Evolutionary conservation across 1,139 yeast genomes (phyloP), one percentile per base, ranked within the genome.

Genomic region (Kluyveromyces marxianus): DNA sequence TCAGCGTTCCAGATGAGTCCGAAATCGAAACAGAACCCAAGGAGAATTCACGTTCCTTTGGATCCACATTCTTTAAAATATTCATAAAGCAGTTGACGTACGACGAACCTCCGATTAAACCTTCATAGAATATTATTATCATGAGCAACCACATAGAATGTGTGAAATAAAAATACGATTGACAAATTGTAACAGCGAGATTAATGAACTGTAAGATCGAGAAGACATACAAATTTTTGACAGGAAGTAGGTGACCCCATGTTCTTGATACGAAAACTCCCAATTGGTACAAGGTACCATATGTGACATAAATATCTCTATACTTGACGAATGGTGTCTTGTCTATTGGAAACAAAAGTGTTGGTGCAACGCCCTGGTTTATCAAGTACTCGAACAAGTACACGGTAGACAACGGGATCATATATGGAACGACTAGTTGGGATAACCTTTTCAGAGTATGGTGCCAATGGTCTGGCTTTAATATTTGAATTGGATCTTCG

Each of bases 11-110:
- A 25, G 85, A 79, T 10, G 95, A 83, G 62, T 92, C 97, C 52
- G 96, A 87, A 49, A 90, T 79, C 0, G 96, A 89, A 0, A 89
- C 96, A n/a, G 95, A 79, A 1, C 97, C 97, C 77, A 92, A 76
- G 4, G 94, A 81, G 60, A 90, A 89, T 60, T 92, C 97, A 45
- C 96, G 71, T 48, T 79, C 77, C 0, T 67, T 55, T 14, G 68
- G 61, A 0, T 77, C 68, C 0, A 80, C 73, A 1, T 77, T 72
- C 51, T 88, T 95, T 41, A 85, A 74, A 0, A 89, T 92, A 14
- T 79, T 71, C 70, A 83, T 71, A 58, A 87, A 92, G 0, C 97
- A 89, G 59, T 90, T 90, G 44, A 87, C 94, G 59, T 92, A 92
- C 26, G 92, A 80, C 2, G 85, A 77, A 1, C 98, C 97, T 1